These are phyloP conservation scores for Candida pseudoglaebosa DNA, from an alignment of 805 yeast genomes.

Conservation along the genomic window DNA sequence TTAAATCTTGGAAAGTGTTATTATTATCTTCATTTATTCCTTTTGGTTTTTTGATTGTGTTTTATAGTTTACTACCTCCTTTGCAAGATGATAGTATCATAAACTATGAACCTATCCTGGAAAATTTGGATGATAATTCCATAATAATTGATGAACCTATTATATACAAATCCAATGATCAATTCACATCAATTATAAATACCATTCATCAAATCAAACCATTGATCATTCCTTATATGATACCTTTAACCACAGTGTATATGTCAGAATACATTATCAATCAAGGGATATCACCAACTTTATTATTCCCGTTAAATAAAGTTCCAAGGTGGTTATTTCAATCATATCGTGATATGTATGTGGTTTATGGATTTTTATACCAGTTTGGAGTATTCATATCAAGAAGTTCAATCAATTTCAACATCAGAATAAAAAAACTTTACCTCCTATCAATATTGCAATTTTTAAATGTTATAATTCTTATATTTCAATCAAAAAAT, in stretches of 20 bases:
- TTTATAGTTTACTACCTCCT: conserved; percentile 22
- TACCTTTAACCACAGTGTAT: conserved; percentile 82
- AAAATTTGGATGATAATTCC: background rate
- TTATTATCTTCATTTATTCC: conserved; percentile 56
- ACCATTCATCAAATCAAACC: conserved; percentile 33
- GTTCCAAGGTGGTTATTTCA: conserved; percentile 58
- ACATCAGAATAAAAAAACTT: conserved; percentile 53
- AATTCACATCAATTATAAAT: conserved; percentile 3
- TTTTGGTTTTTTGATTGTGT: conserved; percentile 41
- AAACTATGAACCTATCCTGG: conserved; percentile 6
- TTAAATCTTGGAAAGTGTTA: conserved; percentile 53
- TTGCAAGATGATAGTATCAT: conserved; percentile 1
- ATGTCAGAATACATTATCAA: conserved; percentile 83
- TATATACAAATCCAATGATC: background rate
- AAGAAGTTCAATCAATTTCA: conserved; percentile 71
- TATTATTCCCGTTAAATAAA: conserved; percentile 67
- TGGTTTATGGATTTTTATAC: conserved; percentile 83
- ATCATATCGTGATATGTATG: conserved; percentile 80
- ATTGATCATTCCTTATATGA: conserved; percentile 64
- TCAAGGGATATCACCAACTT: conserved; percentile 88
- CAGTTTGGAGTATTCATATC: conserved; percentile 93
- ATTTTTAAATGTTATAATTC: conserved; percentile 52
- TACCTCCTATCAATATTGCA: conserved; percentile 68
- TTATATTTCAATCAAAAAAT: conserved; percentile 58
- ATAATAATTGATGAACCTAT: background rate